A percentile compares a stretch with the other conserved stretches of the same genome.
These are phyloP conservation scores for Primulina huaijiensis DNA, from an alignment of 257 asterid genomes.

Conservation along the genomic window DNA sequence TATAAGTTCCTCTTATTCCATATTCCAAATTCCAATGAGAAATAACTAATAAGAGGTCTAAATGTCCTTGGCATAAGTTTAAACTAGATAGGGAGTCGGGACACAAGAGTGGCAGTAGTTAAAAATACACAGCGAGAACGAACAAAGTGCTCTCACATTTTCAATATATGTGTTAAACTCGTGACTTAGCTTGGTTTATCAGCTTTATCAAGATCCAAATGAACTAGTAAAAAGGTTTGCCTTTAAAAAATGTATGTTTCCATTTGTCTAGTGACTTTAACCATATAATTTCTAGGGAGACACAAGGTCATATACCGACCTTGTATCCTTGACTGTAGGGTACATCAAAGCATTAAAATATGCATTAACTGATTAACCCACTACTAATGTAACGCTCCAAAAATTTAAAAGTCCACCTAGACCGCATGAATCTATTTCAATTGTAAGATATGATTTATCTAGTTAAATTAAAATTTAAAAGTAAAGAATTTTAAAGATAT, in stretches of 20 bases:
- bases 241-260: background rate
- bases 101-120: background rate
- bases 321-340: background rate
- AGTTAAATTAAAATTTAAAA: too few relatives aligned
- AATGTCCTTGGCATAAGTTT: background rate
- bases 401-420: too few relatives aligned
- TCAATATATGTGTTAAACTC: background rate
- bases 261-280: background rate
- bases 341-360: background rate
- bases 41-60: background rate
- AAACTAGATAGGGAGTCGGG: background rate
- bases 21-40: background rate
- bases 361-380: constrained; percentile 6
- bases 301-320: background rate
- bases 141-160: background rate
- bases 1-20: background rate
- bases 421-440: too few relatives aligned
- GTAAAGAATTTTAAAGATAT: too few relatives aligned
- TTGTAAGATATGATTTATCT: too few relatives aligned
- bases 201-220: background rate
- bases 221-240: background rate
- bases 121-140: background rate
- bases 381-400: background rate
- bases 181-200: background rate
- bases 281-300: background rate